These are phyloP conservation scores for carrot (Daucus carota) DNA, from an alignment of 129 eudicot genomes.

Conservation along the genomic window DNA sequence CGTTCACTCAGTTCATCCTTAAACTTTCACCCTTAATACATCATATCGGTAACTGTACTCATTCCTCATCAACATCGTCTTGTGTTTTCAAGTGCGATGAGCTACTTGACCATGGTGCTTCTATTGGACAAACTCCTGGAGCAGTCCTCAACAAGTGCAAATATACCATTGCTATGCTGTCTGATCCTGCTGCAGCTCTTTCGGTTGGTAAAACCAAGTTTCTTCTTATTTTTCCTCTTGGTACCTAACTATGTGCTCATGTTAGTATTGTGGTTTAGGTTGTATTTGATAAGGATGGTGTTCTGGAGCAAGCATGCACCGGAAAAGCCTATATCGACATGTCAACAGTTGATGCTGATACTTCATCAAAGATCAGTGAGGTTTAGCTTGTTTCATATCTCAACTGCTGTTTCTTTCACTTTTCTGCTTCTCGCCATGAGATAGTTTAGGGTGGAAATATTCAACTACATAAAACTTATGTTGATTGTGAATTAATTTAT, in stretches of 20 bases:
- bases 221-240: neutral
- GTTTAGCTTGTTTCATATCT: constrained; percentile 26
- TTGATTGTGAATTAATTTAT: neutral
- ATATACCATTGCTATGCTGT: constrained; percentile 83
- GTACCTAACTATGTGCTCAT: neutral
- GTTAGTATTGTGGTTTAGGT: constrained; percentile 36
- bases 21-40: too few relatives aligned
- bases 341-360: constrained; percentile 98
- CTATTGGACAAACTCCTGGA: constrained; percentile 75
- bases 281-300: constrained; percentile 79
- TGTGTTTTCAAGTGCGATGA: constrained; percentile 65
- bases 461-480: neutral
- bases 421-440: neutral
- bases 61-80: neutral
- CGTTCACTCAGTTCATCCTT: too few relatives aligned
- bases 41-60: too few relatives aligned
- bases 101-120: constrained; percentile 84
- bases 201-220: constrained; percentile 46
- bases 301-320: constrained; percentile 65
- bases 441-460: neutral
- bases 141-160: constrained; percentile 92
- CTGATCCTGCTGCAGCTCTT: constrained; percentile 95
- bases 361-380: constrained; percentile 83
- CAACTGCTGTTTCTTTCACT: neutral
- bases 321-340: constrained; percentile 94